Evolutionary conservation across 164 flowering plant genomes (phyloP), one percentile per base, ranked within the genome.

Genomic region (Brasenia schreberi): DNA sequence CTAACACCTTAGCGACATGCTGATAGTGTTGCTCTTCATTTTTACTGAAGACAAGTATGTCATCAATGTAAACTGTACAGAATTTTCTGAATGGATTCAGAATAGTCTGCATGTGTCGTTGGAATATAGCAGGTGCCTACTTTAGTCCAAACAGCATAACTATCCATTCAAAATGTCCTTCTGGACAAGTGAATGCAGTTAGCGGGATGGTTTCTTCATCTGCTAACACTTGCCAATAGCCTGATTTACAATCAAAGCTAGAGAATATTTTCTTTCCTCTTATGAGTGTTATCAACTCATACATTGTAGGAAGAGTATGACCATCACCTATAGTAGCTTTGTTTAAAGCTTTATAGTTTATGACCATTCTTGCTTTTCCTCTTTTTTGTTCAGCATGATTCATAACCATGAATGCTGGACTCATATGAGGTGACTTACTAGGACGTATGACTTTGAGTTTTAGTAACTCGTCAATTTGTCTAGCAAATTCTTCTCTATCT

Each of bases 61-160:
- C 70, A 68, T 68, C 65, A 7, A 68, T 39, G 23, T 61, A 68
- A 7, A 69, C 65, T 19, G 19, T 5, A 42, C 49, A 44, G 18
- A 59, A 68, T 0, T 73, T n/a, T 7, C 45, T 4, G 14, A 33
- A 61, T 0, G 14, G 19, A 2, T n/a, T 49, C 0, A 73, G 66
- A 5, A 49, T 39, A 18, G 49, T 42, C 5, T 69, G 17, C 75
- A 73, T 73, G 4, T 10, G 9, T 63, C 66, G 52, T 43, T 71
- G 74, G 16, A 71, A 71, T 5, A 62, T 59, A 2, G 14, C 3
- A 1, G 71, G 71, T 5, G 71, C 68, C 4, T 72, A n/a, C 18
- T 72, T 72, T 7, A 72, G n/a, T 0, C 72, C 72, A 62, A 69
- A 68, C 0, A 69, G 68, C 39, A 72, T 18, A 6, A 72, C 72